Conservation (phyloP, 2,329 filamentous ascomycete genomes). For the Stagonosporopsis cucurbitacearum region DNA sequence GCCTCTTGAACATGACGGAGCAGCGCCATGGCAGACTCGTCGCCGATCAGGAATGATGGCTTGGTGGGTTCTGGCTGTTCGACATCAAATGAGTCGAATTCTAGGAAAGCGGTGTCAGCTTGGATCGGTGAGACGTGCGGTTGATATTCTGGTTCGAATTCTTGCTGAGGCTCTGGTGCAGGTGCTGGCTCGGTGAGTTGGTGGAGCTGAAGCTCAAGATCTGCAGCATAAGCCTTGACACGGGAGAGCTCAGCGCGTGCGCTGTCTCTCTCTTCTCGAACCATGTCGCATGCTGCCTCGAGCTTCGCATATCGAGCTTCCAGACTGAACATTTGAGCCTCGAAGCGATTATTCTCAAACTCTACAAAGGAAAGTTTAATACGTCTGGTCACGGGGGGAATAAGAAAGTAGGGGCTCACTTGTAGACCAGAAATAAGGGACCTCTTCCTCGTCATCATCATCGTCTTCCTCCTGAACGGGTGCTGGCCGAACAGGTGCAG, state of each 20-base stretch:
- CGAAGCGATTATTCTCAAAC: neutral
- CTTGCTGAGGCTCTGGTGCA: neutral
- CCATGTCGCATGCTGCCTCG: neutral
- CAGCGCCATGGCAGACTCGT: conserved; percentile 29
- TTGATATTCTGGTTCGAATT: neutral
- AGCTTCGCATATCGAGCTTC: neutral
- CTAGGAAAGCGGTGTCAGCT: conserved; percentile 24
- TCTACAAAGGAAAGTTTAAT: conserved; percentile 1
- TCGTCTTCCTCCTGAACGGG: conserved; percentile 14
- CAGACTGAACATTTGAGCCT: neutral
- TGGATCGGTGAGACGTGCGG: neutral
- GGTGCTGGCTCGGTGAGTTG: neutral
- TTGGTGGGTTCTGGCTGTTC: conserved; percentile 14
- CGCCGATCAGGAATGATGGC: conserved; percentile 23
- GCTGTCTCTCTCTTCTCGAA: conserved; percentile 15
- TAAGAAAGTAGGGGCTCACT: conserved; percentile 24
- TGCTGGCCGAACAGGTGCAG: conserved; percentile 7
- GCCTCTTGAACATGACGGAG: conserved; percentile 31
- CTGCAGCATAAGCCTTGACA: conserved; percentile 13
- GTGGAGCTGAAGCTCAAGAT: conserved; percentile 4
- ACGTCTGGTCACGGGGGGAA: neutral
- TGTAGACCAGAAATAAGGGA: conserved; percentile 29
- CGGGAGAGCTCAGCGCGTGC: conserved; percentile 1
- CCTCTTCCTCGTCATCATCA: conserved; percentile 23
- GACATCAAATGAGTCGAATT: conserved; percentile 27